A percentile compares a stretch with the other conserved stretches of the same genome.
Conservation (phyloP, 2,329 filamentous ascomycete species). For the Colletotrichum chlorophyti region DNA sequence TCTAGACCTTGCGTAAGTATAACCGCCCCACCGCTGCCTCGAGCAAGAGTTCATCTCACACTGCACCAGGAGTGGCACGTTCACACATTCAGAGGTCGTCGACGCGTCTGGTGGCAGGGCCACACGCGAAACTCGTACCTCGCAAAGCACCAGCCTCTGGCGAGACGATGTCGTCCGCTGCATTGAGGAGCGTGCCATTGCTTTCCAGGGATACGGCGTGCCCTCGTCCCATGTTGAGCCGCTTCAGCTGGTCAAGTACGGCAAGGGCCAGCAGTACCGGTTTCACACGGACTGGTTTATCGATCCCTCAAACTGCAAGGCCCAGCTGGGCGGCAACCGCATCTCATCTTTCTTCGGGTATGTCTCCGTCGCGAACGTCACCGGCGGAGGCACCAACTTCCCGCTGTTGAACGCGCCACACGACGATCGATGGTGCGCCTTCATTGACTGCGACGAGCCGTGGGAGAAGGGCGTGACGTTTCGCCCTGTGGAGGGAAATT, state of each 20-base stretch:
- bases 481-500: slow-evolving; percentile 52
- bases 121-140: slow-evolving; percentile 48
- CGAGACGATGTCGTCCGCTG: slow-evolving; percentile 51
- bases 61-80: slow-evolving; percentile 45
- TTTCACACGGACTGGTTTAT: slow-evolving; percentile 61
- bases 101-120: slow-evolving; percentile 41
- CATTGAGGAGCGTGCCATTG: slow-evolving; percentile 53
- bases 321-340: slow-evolving; percentile 48
- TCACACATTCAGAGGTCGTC: slow-evolving; percentile 50
- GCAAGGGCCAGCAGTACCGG: slow-evolving; percentile 51
- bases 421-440: slow-evolving; percentile 37
- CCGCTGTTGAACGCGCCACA: slow-evolving; percentile 47
- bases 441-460: slow-evolving; percentile 55
- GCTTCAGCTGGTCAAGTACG: slow-evolving; percentile 56
- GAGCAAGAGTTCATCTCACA: slow-evolving; percentile 14
- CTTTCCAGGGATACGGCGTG: slow-evolving; percentile 51
- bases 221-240: slow-evolving; percentile 49
- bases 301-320: slow-evolving; percentile 43
- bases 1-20: slow-evolving; percentile 48
- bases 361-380: slow-evolving; percentile 45
- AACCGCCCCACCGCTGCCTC: neutral
- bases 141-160: slow-evolving; percentile 52
- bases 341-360: slow-evolving; percentile 56
- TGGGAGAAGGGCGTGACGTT: slow-evolving; percentile 56
- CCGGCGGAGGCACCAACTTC: slow-evolving; percentile 58